Percentiles rank a stretch among this genome's conserved stretches.
Conservation (phyloP, 495 filamentous ascomycete genomes). For the Xylaria nigripes region DNA sequence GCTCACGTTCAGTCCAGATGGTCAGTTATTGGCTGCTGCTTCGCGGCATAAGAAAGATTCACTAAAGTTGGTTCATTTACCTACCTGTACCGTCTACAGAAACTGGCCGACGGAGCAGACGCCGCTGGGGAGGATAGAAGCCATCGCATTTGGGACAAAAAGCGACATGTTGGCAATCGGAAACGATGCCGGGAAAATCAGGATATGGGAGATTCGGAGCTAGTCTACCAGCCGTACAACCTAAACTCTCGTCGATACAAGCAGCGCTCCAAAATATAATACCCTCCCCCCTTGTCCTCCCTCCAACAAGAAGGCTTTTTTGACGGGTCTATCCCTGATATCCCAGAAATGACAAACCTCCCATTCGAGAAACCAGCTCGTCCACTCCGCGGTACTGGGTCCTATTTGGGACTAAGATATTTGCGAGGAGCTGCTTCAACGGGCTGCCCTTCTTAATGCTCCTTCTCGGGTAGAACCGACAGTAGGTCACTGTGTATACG, state of each 20-base stretch:
- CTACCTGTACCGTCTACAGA: conserved; percentile 83
- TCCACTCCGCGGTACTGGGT: no score
- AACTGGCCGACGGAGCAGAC: conserved; percentile 95
- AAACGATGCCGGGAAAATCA: conserved; percentile 77
- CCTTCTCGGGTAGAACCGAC: conserved; percentile 17
- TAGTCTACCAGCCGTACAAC: conserved; percentile 18
- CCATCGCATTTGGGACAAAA: conserved; percentile 64
- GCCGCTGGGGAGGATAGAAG: conserved; percentile 75
- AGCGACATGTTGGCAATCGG: conserved; percentile 71
- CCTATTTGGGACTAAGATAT: background rate
- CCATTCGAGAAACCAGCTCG: no score
- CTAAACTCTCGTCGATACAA: conserved; percentile 1
- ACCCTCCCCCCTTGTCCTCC: no score
- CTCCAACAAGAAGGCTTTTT: no score
- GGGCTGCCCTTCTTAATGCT: conserved; percentile 22
- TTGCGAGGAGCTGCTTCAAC: conserved; percentile 13
- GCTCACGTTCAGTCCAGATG: conserved; percentile 74
- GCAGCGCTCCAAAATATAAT: background rate
- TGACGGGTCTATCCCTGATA: no score
- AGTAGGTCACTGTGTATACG: conserved; percentile 14
- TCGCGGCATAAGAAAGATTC: conserved; percentile 83
- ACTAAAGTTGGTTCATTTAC: conserved; percentile 79
- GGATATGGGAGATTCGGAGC: conserved; percentile 72
- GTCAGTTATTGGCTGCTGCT: conserved; percentile 77
- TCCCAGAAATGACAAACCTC: no score